Evolutionary conservation across 2,329 filamentous ascomycete genomes (phyloP), one percentile per base, ranked within the genome.

Genomic region (Cadophora gregata): DNA sequence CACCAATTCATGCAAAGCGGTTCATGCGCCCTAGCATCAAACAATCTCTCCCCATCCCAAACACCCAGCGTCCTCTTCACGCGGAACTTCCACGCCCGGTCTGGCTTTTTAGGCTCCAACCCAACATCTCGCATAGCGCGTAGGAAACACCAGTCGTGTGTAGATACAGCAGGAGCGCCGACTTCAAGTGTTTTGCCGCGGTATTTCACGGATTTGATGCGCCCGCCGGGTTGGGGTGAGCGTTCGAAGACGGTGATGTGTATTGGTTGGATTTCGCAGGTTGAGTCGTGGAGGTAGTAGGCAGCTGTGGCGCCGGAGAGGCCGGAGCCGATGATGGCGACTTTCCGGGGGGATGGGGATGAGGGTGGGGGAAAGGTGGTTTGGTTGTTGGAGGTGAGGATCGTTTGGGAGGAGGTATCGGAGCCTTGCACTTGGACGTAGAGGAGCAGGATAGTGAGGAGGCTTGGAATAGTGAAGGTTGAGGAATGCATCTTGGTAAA

Each of bases 211-310:
- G 58, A 27, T 31, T 48, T 48, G 12, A 48, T 48, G 12, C 58
- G 33, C 19, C 38, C 38, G 7, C 58, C 38, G 19, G 48, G 47
- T 27, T 60, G 24, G 4, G 24, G 25, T n/a, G 4, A 27, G 38
- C 36, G 27, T 45, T 60, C 58, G 38, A 60, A 48, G 24, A 60
- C 48, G 42, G 58, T 60, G 42, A 60, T 60, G 19, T 48, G 12
- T 3, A 60, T 6, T 5, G 47, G 19, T 29, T 42, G n/a, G 10
- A 31, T 1, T 29, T 45, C 36, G 6, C 58, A 38, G 6, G 27
- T 21, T 1, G 19, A 60, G 21, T 60, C 38, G 42, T 27, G 42
- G 1, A 48, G 24, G 42, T 31, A 48, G 24, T 60, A 60, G 12
- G 42, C 21, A 9, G 58, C 19, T 19, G 24, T 45, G 19, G 24